phyloP scores from a whole-genome alignment of 2,329 filamentous ascomycete species.

The Penicillium sp. region DNA sequence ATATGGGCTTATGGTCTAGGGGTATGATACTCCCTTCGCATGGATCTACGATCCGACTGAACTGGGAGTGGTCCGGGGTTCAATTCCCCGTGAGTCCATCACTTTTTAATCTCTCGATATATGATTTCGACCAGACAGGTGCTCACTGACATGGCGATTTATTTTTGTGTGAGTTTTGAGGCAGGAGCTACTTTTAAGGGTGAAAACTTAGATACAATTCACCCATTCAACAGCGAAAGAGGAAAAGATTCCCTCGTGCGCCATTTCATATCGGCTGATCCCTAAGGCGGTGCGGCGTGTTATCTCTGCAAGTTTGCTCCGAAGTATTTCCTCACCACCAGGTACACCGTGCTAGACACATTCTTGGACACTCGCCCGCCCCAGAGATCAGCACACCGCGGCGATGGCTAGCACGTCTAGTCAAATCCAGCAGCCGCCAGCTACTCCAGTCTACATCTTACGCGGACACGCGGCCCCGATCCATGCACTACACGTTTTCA shows the following conservation, averaged over 20 bases:
- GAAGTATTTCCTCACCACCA: background rate
- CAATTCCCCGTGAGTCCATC: slow-evolving; percentile 51
- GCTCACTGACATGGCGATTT: no score
- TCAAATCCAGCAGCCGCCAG: slow-evolving; percentile 42
- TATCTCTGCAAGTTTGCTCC: background rate
- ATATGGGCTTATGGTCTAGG: slow-evolving; percentile 45
- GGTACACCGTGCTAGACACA: background rate
- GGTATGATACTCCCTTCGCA: slow-evolving; percentile 52
- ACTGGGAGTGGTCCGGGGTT: slow-evolving; percentile 50
- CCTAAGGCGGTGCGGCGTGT: background rate
- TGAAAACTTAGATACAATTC: no score
- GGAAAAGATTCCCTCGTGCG: no score
- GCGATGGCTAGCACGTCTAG: slow-evolving; percentile 12
- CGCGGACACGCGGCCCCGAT: slow-evolving; percentile 83
- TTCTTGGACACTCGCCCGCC: background rate
- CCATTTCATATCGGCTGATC: no score
- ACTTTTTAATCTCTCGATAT: slow-evolving; percentile 10
- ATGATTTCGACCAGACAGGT: no score
- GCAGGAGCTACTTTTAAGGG: no score
- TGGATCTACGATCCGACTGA: background rate
- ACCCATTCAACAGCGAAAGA: no score
- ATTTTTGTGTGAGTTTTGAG: no score
- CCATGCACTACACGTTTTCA: slow-evolving; percentile 73
- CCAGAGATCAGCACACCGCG: background rate
- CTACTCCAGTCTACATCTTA: slow-evolving; percentile 69